Conservation (phyloP, 768 basidiomycete species). For the Baorangia bicolor region DNA sequence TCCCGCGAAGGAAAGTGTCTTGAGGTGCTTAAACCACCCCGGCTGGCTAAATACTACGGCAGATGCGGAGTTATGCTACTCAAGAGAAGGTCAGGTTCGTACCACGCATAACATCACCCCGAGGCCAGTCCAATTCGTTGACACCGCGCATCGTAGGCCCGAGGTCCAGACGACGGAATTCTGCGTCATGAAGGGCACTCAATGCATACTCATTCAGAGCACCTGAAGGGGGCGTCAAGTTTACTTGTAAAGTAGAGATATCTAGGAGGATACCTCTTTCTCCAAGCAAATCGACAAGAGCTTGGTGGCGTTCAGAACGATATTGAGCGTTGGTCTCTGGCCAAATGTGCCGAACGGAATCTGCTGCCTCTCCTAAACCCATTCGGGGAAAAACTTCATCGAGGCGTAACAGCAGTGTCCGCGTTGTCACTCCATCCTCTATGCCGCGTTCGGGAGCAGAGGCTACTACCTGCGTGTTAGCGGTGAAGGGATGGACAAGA, state of each 20-base stretch:
- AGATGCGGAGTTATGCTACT: conserved; percentile 1
- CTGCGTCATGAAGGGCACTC: conserved; percentile 44
- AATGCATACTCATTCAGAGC: conserved; percentile 47
- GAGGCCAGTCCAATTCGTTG: conserved; percentile 50
- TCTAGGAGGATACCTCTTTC: conserved; percentile 28
- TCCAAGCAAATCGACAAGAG: conserved; percentile 36
- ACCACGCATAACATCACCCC: conserved; percentile 46
- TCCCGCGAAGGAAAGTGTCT: conserved; percentile 49
- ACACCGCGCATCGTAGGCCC: conserved; percentile 46
- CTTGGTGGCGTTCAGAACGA: conserved; percentile 35
- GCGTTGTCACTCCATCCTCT: not conserved
- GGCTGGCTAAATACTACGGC: conserved; percentile 49
- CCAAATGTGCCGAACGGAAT: not conserved
- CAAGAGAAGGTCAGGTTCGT: conserved; percentile 1
- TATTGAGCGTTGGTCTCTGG: not conserved
- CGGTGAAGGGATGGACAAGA: not conserved
- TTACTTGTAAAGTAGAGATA: conserved; percentile 26
- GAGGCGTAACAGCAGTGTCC: not conserved
- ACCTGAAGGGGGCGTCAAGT: conserved; percentile 33
- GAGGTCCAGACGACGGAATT: conserved; percentile 45
- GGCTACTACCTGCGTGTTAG: not conserved
- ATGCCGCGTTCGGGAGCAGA: not conserved
- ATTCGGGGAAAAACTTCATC: not conserved
- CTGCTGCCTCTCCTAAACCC: conserved; percentile 4
- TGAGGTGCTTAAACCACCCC: conserved; percentile 50